Conservation (phyloP, 2,329 filamentous ascomycete genomes). For the Emydomyces testavorans region DNA sequence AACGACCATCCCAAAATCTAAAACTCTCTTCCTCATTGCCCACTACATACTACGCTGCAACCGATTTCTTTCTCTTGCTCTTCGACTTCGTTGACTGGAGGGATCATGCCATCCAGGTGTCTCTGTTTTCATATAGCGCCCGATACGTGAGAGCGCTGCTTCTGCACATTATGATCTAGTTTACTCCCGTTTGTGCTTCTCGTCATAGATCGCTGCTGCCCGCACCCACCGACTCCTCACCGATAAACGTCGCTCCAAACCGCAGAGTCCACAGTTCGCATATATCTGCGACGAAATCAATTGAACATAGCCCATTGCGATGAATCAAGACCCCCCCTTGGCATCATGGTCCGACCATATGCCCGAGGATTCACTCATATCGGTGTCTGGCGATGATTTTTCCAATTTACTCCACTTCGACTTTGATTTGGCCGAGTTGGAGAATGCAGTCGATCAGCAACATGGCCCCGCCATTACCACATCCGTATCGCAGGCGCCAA, state of each 20-base stretch:
- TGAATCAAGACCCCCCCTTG: conserved; percentile 32
- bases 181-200: neutral
- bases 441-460: conserved; percentile 29
- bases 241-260: neutral
- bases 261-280: neutral
- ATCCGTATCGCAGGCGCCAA: conserved; percentile 19
- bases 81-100: neutral
- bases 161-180: neutral
- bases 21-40: neutral
- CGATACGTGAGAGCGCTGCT: conserved; percentile 5
- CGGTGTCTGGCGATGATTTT: conserved; percentile 36
- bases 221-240: neutral
- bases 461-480: conserved; percentile 28
- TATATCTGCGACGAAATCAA: neutral
- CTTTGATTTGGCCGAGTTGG: conserved; percentile 36
- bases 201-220: neutral
- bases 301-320: conserved; percentile 16
- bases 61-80: neutral
- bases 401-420: conserved; percentile 40
- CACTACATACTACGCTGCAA: neutral
- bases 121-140: neutral
- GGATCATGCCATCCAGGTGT: neutral
- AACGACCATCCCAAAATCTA: too few species aligned
- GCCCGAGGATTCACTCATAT: conserved; percentile 31
- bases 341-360: conserved; percentile 32